phyloP scores from a whole-genome alignment of 345 rosid genomes.

The Acer saccharum region DNA sequence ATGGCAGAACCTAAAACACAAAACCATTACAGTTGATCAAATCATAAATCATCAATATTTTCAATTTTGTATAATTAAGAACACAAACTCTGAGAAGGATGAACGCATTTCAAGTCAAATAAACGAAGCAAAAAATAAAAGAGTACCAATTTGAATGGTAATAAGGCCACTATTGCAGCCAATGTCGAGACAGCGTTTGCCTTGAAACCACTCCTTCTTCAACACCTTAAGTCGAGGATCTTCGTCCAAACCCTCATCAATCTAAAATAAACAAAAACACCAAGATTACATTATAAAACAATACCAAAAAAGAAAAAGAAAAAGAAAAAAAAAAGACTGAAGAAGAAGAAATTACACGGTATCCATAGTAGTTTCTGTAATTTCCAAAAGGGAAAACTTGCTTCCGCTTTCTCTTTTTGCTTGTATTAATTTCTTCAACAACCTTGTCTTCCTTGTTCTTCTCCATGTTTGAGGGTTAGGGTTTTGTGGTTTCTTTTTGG shows the following conservation, averaged over 20 bases:
- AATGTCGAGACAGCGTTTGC: constrained; percentile 80
- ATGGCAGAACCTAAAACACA: too few species aligned
- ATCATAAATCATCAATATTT: too few species aligned
- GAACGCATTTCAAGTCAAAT: too few species aligned
- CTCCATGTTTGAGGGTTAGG: constrained; percentile 3
- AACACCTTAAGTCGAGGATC: constrained; percentile 84
- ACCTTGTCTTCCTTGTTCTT: constrained; percentile 13
- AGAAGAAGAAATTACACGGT: constrained; percentile 54
- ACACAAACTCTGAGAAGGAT: too few species aligned
- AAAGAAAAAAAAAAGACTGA: background rate
- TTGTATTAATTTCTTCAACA: constrained; percentile 10
- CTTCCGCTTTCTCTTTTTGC: constrained; percentile 50
- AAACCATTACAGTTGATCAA: too few species aligned
- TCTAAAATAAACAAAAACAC: constrained; percentile 34
- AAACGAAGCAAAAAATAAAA: background rate
- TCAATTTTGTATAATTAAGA: too few species aligned
- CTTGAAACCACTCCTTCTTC: constrained; percentile 81
- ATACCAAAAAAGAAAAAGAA: background rate
- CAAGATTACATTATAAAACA: background rate
- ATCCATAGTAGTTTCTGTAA: constrained; percentile 87
- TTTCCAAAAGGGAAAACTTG: constrained; percentile 73
- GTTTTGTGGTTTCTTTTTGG: background rate
- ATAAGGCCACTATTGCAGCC: constrained; percentile 90
- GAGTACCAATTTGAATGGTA: constrained; percentile 74
- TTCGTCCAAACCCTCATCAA: constrained; percentile 61